These are phyloP conservation scores for Xylaria polymorpha DNA, from an alignment of 2,329 filamentous ascomycete genomes.

Conservation along the genomic window DNA sequence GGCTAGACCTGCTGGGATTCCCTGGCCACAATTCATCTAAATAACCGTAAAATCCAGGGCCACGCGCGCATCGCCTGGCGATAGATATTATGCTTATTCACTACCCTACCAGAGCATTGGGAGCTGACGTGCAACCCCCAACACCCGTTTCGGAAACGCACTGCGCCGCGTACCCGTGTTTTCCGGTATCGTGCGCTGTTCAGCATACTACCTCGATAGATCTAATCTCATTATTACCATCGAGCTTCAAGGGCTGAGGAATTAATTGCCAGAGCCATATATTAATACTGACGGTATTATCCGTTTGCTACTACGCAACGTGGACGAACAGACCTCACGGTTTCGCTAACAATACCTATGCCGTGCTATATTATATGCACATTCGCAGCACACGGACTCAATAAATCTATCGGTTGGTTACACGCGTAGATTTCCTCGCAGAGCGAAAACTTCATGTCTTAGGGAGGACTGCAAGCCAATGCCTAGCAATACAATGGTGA, in stretches of 20 bases:
- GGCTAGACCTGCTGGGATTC: neutral
- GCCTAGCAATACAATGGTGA: neutral
- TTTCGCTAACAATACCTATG: neutral
- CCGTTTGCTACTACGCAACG: neutral
- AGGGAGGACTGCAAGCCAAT: neutral
- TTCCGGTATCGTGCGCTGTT: neutral
- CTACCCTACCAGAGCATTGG: conserved; percentile 16
- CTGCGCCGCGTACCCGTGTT: neutral
- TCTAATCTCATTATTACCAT: neutral
- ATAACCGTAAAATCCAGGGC: conserved; percentile 5
- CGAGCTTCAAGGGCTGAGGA: neutral
- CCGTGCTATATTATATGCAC: neutral
- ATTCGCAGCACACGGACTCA: neutral
- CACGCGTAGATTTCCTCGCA: neutral
- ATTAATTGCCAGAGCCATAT: neutral
- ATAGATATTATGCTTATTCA: conserved; percentile 8
- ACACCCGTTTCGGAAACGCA: neutral
- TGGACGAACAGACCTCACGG: neutral
- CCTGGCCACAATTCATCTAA: conserved; percentile 9
- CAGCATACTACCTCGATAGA: neutral
- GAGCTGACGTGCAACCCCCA: neutral
- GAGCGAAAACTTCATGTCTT: neutral
- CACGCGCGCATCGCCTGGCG: neutral
- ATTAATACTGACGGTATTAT: neutral
- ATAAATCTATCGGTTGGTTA: neutral